Conservation (phyloP, 768 basidiomycete genomes). For the Leucocoprinus sp. region DNA sequence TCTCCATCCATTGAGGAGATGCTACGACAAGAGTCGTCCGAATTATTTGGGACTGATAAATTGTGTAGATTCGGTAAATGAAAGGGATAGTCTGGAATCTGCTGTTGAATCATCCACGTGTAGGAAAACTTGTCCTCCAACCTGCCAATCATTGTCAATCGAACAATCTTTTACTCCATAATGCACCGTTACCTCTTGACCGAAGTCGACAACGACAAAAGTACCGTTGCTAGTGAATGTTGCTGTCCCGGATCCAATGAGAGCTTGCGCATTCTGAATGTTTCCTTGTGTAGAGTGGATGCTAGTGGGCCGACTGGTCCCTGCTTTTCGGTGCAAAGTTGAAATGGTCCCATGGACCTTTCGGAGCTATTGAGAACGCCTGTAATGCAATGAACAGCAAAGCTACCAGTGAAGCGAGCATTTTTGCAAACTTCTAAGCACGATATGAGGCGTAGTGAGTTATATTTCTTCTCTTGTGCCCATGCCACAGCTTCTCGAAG, state of each 20-base stretch:
- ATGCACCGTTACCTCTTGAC: background rate
- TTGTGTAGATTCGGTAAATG: too few species aligned
- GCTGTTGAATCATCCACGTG: conserved; percentile 19
- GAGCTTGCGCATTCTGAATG: background rate
- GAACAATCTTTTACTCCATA: background rate
- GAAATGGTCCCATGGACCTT: conserved; percentile 2
- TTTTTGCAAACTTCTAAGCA: background rate
- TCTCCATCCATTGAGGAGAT: too few species aligned
- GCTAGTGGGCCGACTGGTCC: background rate
- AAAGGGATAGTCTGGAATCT: too few species aligned
- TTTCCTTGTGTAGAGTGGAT: background rate
- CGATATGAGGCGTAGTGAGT: background rate
- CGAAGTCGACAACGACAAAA: too few species aligned
- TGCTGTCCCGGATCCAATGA: background rate
- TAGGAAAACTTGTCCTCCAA: conserved; percentile 25
- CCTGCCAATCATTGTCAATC: conserved; percentile 14
- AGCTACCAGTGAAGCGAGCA: background rate
- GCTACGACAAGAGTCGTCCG: too few species aligned
- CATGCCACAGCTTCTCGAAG: too few species aligned
- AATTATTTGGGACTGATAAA: too few species aligned
- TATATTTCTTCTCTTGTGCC: background rate
- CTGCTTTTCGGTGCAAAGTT: conserved; percentile 2
- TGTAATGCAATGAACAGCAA: background rate
- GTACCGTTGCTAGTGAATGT: background rate
- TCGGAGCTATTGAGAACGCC: background rate